These are phyloP conservation scores for Cephalotrichum gorgonifer DNA, from an alignment of 2,329 filamentous ascomycete species.

Conservation along the genomic window DNA sequence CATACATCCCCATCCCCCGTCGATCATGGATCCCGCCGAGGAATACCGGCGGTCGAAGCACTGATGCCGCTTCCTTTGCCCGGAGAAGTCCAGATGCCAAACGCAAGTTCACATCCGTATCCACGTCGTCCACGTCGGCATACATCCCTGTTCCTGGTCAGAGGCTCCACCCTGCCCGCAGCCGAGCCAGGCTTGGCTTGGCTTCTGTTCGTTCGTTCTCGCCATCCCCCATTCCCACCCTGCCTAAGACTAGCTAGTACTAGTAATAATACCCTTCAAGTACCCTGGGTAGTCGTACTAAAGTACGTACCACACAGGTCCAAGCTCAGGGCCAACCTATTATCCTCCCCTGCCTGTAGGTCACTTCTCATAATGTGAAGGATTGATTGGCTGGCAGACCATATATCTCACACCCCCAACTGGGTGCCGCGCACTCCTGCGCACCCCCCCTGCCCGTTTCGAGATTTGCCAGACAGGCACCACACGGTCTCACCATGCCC, in stretches of 20 bases:
- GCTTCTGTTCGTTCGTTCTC: no score
- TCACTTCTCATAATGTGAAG: neutral
- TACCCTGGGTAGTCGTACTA: no score
- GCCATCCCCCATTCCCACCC: no score
- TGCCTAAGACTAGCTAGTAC: no score
- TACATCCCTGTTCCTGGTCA: neutral
- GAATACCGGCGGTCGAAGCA: no score
- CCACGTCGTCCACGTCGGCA: neutral
- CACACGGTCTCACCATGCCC: neutral
- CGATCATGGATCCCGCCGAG: no score
- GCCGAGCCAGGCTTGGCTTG: neutral
- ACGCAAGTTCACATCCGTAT: neutral
- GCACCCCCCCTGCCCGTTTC: neutral
- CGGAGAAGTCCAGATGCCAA: no score
- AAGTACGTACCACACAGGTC: no score
- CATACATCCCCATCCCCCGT: no score
- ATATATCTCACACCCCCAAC: neutral
- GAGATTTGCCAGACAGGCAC: neutral
- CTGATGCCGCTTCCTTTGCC: no score
- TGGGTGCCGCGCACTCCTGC: neutral
- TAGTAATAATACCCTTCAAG: neutral
- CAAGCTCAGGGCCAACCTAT: no score
- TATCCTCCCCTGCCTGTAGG: neutral
- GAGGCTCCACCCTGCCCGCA: neutral
- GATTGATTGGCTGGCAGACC: neutral